phyloP scores from a whole-genome alignment of 2,329 filamentous ascomycete species.

The Penicillium corylophilum region DNA sequence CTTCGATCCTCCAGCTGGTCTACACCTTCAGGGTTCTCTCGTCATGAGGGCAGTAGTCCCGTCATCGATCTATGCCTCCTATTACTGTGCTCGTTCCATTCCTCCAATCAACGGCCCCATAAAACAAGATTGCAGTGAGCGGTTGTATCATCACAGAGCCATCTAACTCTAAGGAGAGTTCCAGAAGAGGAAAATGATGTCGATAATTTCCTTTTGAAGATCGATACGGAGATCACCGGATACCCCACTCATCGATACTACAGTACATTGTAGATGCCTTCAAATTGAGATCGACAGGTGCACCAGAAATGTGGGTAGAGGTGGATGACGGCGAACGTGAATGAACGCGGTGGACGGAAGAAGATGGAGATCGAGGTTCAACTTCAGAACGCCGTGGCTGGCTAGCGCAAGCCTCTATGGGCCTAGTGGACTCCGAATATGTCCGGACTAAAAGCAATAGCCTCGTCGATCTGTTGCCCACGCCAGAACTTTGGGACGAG shows the following conservation, averaged over 20 bases:
- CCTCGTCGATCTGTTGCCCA: conserved; percentile 13
- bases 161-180: not conserved
- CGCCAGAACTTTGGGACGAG: not conserved
- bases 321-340: not conserved
- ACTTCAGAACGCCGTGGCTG: conserved; percentile 9
- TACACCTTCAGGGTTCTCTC: not conserved
- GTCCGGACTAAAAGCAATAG: conserved; percentile 14
- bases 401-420: conserved; percentile 16
- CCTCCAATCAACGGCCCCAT: not conserved
- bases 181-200: conserved; percentile 1
- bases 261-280: no score
- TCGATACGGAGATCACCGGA: conserved; percentile 15
- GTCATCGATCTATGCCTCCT: not conserved
- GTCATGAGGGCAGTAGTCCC: not conserved
- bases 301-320: not conserved
- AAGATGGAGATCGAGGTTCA: conserved; percentile 2
- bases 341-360: not conserved
- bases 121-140: not conserved
- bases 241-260: not conserved
- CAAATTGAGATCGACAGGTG: conserved; percentile 19
- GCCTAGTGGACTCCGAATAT: conserved; percentile 6
- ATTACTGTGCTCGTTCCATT: not conserved
- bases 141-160: not conserved
- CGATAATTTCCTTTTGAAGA: not conserved
- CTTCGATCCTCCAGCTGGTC: conserved; percentile 2